phyloP scores from a whole-genome alignment of 495 filamentous ascomycete genomes.

The Aspergillus carlsbadensis region DNA sequence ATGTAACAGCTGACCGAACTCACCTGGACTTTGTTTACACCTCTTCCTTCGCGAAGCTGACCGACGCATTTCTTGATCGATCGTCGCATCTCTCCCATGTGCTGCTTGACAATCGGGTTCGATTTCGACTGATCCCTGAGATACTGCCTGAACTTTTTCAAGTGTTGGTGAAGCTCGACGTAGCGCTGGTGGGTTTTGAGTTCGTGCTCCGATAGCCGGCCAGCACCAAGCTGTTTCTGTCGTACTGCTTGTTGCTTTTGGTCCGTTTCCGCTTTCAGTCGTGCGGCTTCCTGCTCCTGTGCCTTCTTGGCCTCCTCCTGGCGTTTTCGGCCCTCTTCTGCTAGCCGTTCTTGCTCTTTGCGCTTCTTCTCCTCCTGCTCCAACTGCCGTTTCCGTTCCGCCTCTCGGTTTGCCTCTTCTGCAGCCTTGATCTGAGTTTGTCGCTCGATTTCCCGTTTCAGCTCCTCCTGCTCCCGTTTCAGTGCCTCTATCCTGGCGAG shows the following conservation, averaged over 20 bases:
- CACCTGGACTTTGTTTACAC: slow-evolving; percentile 57
- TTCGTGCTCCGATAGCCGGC: slow-evolving; percentile 28
- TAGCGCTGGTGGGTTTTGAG: slow-evolving; percentile 58
- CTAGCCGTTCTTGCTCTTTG: slow-evolving; percentile 42
- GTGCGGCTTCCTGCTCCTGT: slow-evolving; percentile 28
- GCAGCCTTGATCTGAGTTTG: slow-evolving; percentile 35
- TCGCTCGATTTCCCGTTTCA: slow-evolving; percentile 44
- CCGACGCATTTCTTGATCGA: slow-evolving; percentile 69
- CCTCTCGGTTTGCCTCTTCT: slow-evolving; percentile 39
- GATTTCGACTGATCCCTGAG: slow-evolving; percentile 48
- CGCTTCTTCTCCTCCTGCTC: slow-evolving; percentile 52
- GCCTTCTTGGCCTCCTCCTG: slow-evolving; percentile 37
- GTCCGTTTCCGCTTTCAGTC: slow-evolving; percentile 20
- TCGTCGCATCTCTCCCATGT: slow-evolving; percentile 74
- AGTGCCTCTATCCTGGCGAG: slow-evolving; percentile 37
- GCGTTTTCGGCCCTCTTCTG: slow-evolving; percentile 40
- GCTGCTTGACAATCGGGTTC: slow-evolving; percentile 56
- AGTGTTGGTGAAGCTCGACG: slow-evolving; percentile 63
- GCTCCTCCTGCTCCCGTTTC: slow-evolving; percentile 34
- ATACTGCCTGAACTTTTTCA: slow-evolving; percentile 69
- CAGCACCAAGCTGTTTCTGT: slow-evolving; percentile 30
- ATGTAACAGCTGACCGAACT: background rate
- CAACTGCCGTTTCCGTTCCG: slow-evolving; percentile 41
- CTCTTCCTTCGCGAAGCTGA: slow-evolving; percentile 65
- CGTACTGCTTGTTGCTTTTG: slow-evolving; percentile 29